Conservation (phyloP, 2,329 filamentous ascomycete genomes). For the Neospermospora avenae region DNA sequence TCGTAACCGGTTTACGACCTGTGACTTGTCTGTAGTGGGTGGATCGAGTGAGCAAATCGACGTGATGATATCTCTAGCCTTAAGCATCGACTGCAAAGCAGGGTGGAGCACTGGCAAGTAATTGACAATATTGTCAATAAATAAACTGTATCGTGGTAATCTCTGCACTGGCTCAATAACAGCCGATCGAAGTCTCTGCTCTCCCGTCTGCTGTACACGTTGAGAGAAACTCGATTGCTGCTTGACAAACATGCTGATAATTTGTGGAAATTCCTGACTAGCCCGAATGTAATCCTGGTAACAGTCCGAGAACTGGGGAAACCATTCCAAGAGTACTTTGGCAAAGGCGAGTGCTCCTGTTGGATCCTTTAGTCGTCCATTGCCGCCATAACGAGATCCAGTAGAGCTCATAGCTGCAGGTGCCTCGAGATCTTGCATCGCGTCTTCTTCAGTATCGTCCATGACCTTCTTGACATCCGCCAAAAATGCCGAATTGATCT, state of each 20-base stretch:
- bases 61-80: conserved; percentile 88
- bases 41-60: conserved; percentile 94
- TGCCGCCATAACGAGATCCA: conserved; percentile 44
- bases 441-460: conserved; percentile 79
- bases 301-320: conserved; percentile 85
- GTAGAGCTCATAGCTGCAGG: conserved; percentile 47
- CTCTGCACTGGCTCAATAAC: conserved; percentile 96
- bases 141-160: conserved; percentile 87
- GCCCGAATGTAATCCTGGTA: conserved; percentile 92
- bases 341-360: conserved; percentile 77
- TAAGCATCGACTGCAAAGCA: conserved; percentile 77
- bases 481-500: conserved; percentile 79
- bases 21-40: conserved; percentile 65
- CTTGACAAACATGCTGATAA: conserved; percentile 76
- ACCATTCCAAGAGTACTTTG: conserved; percentile 82
- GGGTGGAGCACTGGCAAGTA: conserved; percentile 84
- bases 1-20: conserved; percentile 69
- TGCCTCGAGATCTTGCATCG: conserved; percentile 70
- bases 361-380: conserved; percentile 59
- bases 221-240: conserved; percentile 80
- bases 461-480: conserved; percentile 71
- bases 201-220: conserved; percentile 76
- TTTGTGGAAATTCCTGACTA: conserved; percentile 80
- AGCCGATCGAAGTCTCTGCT: conserved; percentile 85
- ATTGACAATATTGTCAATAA: conserved; percentile 92